Base-by-base conservation (phyloP, 225 moss, liverwort and hornwort genomes). In the Pseudoscleropodium purum region DNA sequence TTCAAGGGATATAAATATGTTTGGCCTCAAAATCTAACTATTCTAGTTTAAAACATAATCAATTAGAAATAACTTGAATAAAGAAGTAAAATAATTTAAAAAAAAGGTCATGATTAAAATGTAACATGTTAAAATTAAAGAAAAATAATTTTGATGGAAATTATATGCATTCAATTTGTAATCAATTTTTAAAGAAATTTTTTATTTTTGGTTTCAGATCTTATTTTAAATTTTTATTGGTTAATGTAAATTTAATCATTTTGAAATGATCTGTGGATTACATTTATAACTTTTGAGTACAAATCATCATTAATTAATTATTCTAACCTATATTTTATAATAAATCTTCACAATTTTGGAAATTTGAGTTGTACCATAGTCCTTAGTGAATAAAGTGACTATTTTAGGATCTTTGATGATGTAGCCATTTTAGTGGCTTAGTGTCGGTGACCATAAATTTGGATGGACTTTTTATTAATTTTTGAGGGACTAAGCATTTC, bases 401-500 rank as follows among this genome's bases (percentile, higher is more conserved):
- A 14, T 14, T 70, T 70, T 70, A 39, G 7, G 13, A 1, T 4
- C 13, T n/a, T 69, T 69, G 39, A n/a, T n/a, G n/a, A 13, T 69
- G 11, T 69, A 39, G 13, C 1, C 24, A 69, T 69, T n/a, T 69
- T 39, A 13, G 4, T 69, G 24, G 69, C 7, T 0, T 69, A 23
- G 7, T 1, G 51, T 11, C 51, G 8, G 1, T n/a, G n/a, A n/a
- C 68, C 2, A 23, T n/a, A n/a, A n/a, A 9, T 68, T 39, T 69
- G 13, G 7, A 69, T 39, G 13, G 24, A 24, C 24, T 69, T 68
- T 39, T 18, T 39, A 25, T 25, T 70, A 13, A 34, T 39, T 14
- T 10, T 9, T 0, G 0, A 26, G 3, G 26, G 4, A 15, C 8
- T 1, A 0, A 0, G 5, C 15, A 39, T 72, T 3, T 41, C 1